Evolutionary conservation across 2,329 filamentous ascomycete genomes (phyloP), one percentile per base, ranked within the genome.

Genomic region (Colletotrichum sp.): DNA sequence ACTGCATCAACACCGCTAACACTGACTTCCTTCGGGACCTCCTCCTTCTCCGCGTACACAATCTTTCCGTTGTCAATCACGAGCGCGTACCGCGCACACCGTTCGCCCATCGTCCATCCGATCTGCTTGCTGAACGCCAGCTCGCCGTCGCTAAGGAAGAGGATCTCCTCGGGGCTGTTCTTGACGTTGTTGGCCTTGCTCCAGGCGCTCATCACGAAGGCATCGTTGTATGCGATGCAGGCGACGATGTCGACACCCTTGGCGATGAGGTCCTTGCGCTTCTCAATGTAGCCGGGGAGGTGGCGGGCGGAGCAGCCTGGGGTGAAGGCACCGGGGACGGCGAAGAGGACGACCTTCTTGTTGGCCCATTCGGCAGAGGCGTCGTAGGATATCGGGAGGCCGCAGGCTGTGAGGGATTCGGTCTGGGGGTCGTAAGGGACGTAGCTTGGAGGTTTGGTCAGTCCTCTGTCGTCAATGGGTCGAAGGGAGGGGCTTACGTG

Each of bases 121-220:
- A 96, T 90, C 82, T 89, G 89, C 89, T 94, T 92, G 84, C 92
- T 93, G 90, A 97, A 97, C 81, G 91, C 91, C 78, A 91, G 89
- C 66, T 84, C 86, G 78, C 84, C 82, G 85, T 97, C 95, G 80
- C 91, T 92, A 81, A 96, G 90, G 89, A 97, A 97, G 79, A 96
- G 89, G 78, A 91, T 89, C 73, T 84, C 89, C 79, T 96, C 93
- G 5, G 43, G n/a, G 43, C 43, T 48, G 77, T 92, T 92, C 82
- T 91, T 93, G 82, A 96, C 89, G 67, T 89, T 89, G 86, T 97
- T 96, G 82, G 95, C 95, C 91, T 98, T 97, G 86, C 92, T 94
- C 95, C 94, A 97, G 67, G 94, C 95, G 80, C 92, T 93, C 94
- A 96, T 96, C 84, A 97, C 95, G 83, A 90, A 97, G 78, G 92